Percentiles rank a stretch among this genome's conserved stretches.
Evolutionary conservation across 768 basidiomycete genomes (phyloP).

Genomic region (Asterophora parasitica): DNA sequence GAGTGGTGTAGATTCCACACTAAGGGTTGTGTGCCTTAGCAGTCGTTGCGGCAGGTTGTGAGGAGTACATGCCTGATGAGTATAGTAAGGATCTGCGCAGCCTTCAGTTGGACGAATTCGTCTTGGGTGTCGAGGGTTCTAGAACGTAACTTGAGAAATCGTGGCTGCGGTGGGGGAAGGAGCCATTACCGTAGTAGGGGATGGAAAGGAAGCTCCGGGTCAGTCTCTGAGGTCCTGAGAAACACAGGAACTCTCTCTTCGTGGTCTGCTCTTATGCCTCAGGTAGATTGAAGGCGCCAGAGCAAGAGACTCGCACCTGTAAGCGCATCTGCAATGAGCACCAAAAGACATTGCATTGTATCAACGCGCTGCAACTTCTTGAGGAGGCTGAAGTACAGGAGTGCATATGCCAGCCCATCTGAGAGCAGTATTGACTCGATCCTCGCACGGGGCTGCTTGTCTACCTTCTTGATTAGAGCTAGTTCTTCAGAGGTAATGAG

Average conservation of each 20-base stretch:
- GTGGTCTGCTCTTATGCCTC: constrained; percentile 51
- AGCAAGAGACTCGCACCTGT: constrained; percentile 44
- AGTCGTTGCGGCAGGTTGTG: background rate
- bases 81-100: constrained; percentile 82
- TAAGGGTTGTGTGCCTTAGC: constrained; percentile 16
- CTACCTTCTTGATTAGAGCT: constrained; percentile 82
- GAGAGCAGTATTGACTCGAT: constrained; percentile 74
- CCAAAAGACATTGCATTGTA: constrained; percentile 83
- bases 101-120: constrained; percentile 93
- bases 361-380: constrained; percentile 80
- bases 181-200: constrained; percentile 67
- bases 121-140: constrained; percentile 84
- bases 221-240: constrained; percentile 51
- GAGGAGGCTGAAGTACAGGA: constrained; percentile 86
- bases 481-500: constrained; percentile 87
- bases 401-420: constrained; percentile 78
- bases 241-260: constrained; percentile 84
- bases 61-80: constrained; percentile 62
- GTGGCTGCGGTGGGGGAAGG: background rate
- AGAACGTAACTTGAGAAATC: constrained; percentile 12
- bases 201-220: constrained; percentile 75
- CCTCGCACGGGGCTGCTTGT: constrained; percentile 71
- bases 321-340: constrained; percentile 85
- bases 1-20: constrained; percentile 47
- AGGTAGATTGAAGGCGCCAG: background rate